Evolutionary conservation across 805 yeast species (phyloP).

Genomic region (Candida nonsorbophila): DNA sequence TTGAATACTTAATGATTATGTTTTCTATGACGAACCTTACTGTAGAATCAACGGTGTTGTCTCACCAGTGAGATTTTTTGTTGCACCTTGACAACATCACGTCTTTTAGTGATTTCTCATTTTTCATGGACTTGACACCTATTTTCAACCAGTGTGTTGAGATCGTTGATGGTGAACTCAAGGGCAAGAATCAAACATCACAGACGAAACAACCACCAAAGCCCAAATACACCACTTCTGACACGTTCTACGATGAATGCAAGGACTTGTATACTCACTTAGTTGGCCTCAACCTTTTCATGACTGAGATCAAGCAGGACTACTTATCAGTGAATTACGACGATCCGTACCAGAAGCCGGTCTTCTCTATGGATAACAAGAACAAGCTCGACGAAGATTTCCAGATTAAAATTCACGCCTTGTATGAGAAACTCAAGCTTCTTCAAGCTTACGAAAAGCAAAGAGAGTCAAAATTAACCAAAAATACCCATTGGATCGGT

Average conservation of each 20-base stretch:
- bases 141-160: constrained; percentile 42
- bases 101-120: no score
- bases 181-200: background rate
- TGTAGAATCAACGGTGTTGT: no score
- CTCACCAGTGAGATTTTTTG: no score
- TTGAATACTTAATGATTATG: background rate
- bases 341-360: constrained; percentile 5
- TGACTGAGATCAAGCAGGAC: constrained; percentile 17
- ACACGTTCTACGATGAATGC: constrained; percentile 39
- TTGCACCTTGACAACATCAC: no score
- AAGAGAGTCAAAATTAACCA: constrained; percentile 22
- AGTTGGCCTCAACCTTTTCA: constrained; percentile 24
- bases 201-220: constrained; percentile 1
- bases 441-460: constrained; percentile 49
- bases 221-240: constrained; percentile 16
- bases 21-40: no score
- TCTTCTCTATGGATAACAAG: constrained; percentile 43
- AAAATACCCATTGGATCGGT: constrained; percentile 11
- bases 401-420: constrained; percentile 45
- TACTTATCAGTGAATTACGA: constrained; percentile 20
- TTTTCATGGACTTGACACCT: constrained; percentile 48
- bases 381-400: constrained; percentile 54
- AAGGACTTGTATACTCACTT: constrained; percentile 27
- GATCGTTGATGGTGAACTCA: constrained; percentile 35
- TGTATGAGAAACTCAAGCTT: constrained; percentile 45